A percentile compares a stretch with the other conserved stretches of the same genome.
Evolutionary conservation across 1,284 basidiomycete species (phyloP).

Genomic region (Porodaedalea pini): DNA sequence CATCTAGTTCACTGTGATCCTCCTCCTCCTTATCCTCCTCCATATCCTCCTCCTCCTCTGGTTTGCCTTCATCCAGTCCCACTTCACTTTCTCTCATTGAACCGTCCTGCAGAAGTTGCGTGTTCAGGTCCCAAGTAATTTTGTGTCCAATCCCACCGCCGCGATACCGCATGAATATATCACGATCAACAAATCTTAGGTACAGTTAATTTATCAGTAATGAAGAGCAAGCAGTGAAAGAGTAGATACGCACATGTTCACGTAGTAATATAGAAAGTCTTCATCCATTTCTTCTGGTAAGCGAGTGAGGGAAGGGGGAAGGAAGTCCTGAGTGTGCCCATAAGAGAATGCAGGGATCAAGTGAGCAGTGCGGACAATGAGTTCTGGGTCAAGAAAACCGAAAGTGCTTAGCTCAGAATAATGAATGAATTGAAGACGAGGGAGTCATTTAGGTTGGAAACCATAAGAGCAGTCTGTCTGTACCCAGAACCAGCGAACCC

Average conservation of each 20-base stretch:
- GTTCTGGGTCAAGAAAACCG: slow-evolving; percentile 18
- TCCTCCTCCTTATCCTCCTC: too few relatives aligned
- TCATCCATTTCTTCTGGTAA: slow-evolving; percentile 21
- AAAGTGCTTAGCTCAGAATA: slow-evolving; percentile 7
- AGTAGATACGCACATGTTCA: slow-evolving; percentile 36
- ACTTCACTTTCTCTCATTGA: too few relatives aligned
- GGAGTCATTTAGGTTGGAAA: slow-evolving; percentile 22
- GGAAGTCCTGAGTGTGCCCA: slow-evolving; percentile 26
- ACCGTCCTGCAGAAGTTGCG: background rate
- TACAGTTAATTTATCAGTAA: slow-evolving; percentile 15
- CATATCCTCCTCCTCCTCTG: too few relatives aligned
- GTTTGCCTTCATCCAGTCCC: too few relatives aligned
- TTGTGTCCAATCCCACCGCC: slow-evolving; percentile 32
- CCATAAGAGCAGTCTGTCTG: background rate
- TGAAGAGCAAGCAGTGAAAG: slow-evolving; percentile 14
- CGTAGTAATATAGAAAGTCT: slow-evolving; percentile 36
- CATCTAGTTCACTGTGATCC: too few relatives aligned
- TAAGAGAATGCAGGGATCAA: slow-evolving; percentile 18
- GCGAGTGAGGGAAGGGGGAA: slow-evolving; percentile 28
- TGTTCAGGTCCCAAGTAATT: background rate
- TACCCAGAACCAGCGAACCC: slow-evolving; percentile 35
- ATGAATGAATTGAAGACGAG: slow-evolving; percentile 12
- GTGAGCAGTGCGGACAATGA: slow-evolving; percentile 14
- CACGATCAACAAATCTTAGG: slow-evolving; percentile 37
- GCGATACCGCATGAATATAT: slow-evolving; percentile 33